Evolutionary conservation across 1,139 yeast species (phyloP).

Genomic region (Yamadazyma kanchanaburiensis): DNA sequence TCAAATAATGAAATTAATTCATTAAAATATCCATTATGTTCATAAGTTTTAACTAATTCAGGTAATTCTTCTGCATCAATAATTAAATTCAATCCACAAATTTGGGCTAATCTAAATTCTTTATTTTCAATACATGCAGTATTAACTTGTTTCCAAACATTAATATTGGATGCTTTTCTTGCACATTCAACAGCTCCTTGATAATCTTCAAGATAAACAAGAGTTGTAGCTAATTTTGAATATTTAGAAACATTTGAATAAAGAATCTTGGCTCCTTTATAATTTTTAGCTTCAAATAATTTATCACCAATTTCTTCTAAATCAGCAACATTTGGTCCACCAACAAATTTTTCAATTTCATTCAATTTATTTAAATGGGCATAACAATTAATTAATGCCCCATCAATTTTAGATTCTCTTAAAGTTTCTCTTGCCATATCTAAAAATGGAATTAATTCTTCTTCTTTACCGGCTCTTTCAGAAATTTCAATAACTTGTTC

Average conservation of each 20-base stretch:
- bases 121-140: slow-evolving; percentile 93
- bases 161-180: slow-evolving; percentile 91
- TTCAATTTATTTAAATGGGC: slow-evolving; percentile 73
- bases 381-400: slow-evolving; percentile 82
- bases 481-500: slow-evolving; percentile 93
- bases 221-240: slow-evolving; percentile 92
- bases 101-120: slow-evolving; percentile 96
- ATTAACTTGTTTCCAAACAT: slow-evolving; percentile 97
- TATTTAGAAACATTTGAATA: slow-evolving; percentile 87
- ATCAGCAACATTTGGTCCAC: slow-evolving; percentile 90
- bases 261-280: slow-evolving; percentile 88
- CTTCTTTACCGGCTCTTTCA: slow-evolving; percentile 94
- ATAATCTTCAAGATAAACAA: slow-evolving; percentile 87
- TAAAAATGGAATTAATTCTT: slow-evolving; percentile 83
- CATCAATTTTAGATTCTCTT: slow-evolving; percentile 91
- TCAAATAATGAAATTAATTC: slow-evolving; percentile 91
- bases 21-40: slow-evolving; percentile 84
- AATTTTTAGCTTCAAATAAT: slow-evolving; percentile 76
- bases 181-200: slow-evolving; percentile 99
- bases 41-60: slow-evolving; percentile 84
- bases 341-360: slow-evolving; percentile 82
- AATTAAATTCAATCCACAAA: slow-evolving; percentile 95
- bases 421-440: slow-evolving; percentile 91
- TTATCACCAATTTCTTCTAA: slow-evolving; percentile 90
- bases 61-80: slow-evolving; percentile 97